Percentiles rank a stretch among this genome's conserved stretches.
phyloP scores from a whole-genome alignment of 2,329 filamentous ascomycete species.

The Colletotrichum musae region DNA sequence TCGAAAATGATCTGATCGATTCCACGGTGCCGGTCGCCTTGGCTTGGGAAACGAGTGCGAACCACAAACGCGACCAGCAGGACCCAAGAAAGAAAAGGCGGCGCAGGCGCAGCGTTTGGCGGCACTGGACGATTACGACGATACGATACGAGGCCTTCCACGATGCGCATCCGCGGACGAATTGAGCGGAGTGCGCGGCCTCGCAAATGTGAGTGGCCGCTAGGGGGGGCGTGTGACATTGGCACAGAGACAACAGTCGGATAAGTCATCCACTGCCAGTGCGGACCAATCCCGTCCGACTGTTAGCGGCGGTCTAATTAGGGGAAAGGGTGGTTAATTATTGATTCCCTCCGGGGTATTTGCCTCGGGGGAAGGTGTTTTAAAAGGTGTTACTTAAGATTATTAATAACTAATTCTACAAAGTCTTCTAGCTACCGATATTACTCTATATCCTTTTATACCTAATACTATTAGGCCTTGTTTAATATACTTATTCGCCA shows the following conservation, averaged over 20 bases:
- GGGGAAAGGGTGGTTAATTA: constrained; percentile 1
- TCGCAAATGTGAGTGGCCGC: constrained; percentile 33
- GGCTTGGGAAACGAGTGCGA: constrained; percentile 24
- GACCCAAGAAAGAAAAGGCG: constrained; percentile 14
- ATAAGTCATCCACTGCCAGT: constrained; percentile 16
- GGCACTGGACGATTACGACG: constrained; percentile 28
- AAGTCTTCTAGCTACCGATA: no score
- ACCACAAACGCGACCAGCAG: constrained; percentile 4
- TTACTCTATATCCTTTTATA: no score
- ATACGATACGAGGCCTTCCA: constrained; percentile 33
- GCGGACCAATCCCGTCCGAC: constrained; percentile 33
- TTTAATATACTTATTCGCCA: no score
- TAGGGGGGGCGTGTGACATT: constrained; percentile 13
- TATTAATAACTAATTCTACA: no score
- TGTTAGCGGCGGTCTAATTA: constrained; percentile 17
- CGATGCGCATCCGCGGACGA: constrained; percentile 14
- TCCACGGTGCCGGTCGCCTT: neutral
- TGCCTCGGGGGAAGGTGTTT: no score
- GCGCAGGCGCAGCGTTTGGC: constrained; percentile 19
- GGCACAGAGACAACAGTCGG: constrained; percentile 2
- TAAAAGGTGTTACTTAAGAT: no score
- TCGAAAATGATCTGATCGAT: constrained; percentile 13
- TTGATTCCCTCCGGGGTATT: no score
- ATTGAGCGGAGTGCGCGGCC: constrained; percentile 27
- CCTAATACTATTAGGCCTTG: no score